Evolutionary conservation across 441 rosid species (phyloP).

Genomic region (Brassica hybrid): DNA sequence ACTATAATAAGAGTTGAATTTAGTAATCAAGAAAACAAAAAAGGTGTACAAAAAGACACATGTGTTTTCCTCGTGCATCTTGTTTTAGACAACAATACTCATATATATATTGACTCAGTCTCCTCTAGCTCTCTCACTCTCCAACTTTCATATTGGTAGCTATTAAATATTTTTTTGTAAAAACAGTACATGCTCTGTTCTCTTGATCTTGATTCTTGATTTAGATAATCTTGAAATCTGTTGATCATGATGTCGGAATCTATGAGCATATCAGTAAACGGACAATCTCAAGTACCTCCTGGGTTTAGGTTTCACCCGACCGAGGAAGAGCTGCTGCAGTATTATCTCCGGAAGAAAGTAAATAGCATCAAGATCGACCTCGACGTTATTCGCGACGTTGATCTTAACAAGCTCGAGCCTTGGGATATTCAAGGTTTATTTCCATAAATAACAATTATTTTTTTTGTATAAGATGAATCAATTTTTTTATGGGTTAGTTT

Average conservation of each 20-base stretch:
- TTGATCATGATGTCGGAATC: constrained; percentile 47
- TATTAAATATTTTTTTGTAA: constrained; percentile 7
- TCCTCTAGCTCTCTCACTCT: constrained; percentile 44
- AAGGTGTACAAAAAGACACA: constrained; percentile 33
- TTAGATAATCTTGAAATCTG: neutral
- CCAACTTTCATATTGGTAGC: constrained; percentile 28
- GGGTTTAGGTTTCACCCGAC: constrained; percentile 82
- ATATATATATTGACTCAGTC: constrained; percentile 37
- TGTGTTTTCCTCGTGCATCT: constrained; percentile 42
- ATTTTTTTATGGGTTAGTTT: neutral
- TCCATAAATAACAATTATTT: neutral
- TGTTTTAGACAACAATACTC: constrained; percentile 34
- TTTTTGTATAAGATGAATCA: neutral
- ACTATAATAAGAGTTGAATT: constrained; percentile 10
- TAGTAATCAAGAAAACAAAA: constrained; percentile 23
- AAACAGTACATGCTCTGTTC: constrained; percentile 23
- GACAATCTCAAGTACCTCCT: constrained; percentile 79
- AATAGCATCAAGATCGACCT: constrained; percentile 65
- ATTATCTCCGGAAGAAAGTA: constrained; percentile 71
- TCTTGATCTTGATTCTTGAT: constrained; percentile 26
- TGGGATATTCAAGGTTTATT: constrained; percentile 74
- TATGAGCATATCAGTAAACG: constrained; percentile 78
- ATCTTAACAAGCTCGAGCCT: constrained; percentile 83
- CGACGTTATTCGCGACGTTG: constrained; percentile 73
- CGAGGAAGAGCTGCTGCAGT: constrained; percentile 74